Conservation (phyloP, 306 rosid genomes). For the Inga oerstediana region DNA sequence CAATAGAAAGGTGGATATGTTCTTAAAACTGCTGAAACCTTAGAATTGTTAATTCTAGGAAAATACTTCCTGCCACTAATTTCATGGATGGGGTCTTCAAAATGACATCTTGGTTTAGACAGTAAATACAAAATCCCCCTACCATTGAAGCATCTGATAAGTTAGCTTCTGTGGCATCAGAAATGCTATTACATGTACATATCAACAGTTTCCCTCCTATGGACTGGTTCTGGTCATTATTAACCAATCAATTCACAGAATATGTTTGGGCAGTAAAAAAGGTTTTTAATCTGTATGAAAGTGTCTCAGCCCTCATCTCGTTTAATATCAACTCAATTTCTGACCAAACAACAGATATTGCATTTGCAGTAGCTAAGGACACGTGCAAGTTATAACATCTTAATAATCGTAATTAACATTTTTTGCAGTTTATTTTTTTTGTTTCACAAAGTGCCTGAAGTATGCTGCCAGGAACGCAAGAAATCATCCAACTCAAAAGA, state of each 20-base stretch:
- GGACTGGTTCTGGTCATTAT: background rate
- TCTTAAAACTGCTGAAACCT: constrained; percentile 4
- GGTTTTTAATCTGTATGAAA: constrained; percentile 2
- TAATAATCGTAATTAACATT: background rate
- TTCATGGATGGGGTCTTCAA: constrained; percentile 16
- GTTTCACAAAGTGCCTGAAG: constrained; percentile 24
- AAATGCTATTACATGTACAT: constrained; percentile 22
- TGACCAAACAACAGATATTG: background rate
- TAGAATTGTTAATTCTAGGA: constrained; percentile 22
- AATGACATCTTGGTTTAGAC: constrained; percentile 23
- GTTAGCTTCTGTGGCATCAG: constrained; percentile 15
- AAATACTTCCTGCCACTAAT: constrained; percentile 25
- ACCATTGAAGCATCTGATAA: constrained; percentile 16
- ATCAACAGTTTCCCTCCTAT: constrained; percentile 19
- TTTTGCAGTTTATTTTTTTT: background rate
- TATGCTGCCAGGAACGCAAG: constrained; percentile 20
- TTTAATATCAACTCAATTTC: background rate
- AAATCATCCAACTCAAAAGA: constrained; percentile 25
- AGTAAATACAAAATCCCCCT: constrained; percentile 22
- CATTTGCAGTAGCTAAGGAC: background rate
- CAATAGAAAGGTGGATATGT: constrained; percentile 18
- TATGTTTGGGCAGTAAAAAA: background rate
- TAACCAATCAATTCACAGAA: constrained; percentile 10
- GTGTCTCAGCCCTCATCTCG: constrained; percentile 3
- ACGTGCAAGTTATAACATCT: constrained; percentile 1